A percentile compares a stretch with the other conserved stretches of the same genome.
Evolutionary conservation across 2,329 filamentous ascomycete species (phyloP).

Genomic region (Lasiodiplodia sp.): DNA sequence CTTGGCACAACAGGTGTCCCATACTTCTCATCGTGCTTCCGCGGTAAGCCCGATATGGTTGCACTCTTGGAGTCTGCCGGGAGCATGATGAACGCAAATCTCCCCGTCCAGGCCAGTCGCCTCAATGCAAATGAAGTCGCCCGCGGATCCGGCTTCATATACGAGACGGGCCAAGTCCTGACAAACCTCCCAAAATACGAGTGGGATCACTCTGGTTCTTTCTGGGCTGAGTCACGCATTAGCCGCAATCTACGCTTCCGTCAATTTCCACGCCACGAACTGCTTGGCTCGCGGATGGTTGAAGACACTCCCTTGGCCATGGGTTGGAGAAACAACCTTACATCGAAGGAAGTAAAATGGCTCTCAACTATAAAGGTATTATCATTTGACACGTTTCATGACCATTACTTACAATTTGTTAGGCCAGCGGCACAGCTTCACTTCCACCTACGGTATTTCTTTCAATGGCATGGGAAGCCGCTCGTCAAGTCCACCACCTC

Average conservation of each 20-base stretch:
- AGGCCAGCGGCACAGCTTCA: too few species aligned
- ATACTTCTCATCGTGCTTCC: neutral
- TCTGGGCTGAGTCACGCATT: constrained; percentile 32
- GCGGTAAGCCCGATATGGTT: constrained; percentile 2
- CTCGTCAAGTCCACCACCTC: too few species aligned
- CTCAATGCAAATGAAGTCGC: constrained; percentile 34
- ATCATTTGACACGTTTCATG: too few species aligned
- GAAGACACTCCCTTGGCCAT: too few species aligned
- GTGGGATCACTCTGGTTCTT: constrained; percentile 37
- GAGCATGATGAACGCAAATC: constrained; percentile 32
- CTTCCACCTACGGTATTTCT: too few species aligned
- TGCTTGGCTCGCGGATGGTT: too few species aligned
- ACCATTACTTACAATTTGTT: too few species aligned
- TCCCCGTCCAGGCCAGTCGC: constrained; percentile 35
- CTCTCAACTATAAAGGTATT: too few species aligned
- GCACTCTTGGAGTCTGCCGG: constrained; percentile 33
- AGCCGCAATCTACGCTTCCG: constrained; percentile 11
- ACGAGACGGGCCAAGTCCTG: constrained; percentile 25
- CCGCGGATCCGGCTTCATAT: neutral
- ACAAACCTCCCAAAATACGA: constrained; percentile 37
- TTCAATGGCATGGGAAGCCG: too few species aligned
- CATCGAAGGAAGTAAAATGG: too few species aligned
- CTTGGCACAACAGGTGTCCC: neutral
- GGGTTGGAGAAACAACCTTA: too few species aligned
- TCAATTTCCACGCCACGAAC: too few species aligned